These are phyloP conservation scores for Scutellaria minor DNA, from an alignment of 257 asterid species.

Conservation along the genomic window DNA sequence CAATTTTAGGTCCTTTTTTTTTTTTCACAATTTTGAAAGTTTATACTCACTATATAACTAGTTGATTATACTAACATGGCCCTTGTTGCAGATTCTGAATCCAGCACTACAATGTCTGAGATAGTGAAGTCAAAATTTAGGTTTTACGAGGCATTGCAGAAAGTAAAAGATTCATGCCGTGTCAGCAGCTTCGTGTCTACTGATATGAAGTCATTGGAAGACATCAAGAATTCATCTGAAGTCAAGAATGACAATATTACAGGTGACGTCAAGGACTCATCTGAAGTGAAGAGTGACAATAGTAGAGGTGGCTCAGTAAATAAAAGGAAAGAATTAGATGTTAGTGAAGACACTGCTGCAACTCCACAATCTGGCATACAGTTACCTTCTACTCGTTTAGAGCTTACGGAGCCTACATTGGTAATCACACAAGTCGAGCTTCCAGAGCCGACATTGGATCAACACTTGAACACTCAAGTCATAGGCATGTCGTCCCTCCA, in stretches of 20 bases:
- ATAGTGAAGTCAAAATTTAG: conserved; percentile 54
- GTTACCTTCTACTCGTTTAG: not conserved
- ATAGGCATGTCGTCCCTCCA: conserved; percentile 31
- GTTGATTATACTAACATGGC: not conserved
- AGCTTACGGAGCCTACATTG: not conserved
- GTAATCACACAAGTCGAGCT: not conserved
- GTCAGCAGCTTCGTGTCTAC: conserved; percentile 14
- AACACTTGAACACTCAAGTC: conserved; percentile 20
- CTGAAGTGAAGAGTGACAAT: not conserved
- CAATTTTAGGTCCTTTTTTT: conserved; percentile 48
- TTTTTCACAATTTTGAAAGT: conserved; percentile 9
- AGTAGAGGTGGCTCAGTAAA: not conserved
- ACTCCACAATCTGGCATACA: not conserved
- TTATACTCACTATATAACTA: not conserved
- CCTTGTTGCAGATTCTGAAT: conserved; percentile 49
- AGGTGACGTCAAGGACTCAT: not conserved
- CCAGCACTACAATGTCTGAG: conserved; percentile 41
- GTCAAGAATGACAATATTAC: conserved; percentile 8
- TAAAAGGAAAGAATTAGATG: conserved; percentile 44
- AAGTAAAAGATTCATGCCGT: conserved; percentile 27
- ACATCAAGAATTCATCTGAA: conserved; percentile 21
- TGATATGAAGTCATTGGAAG: not conserved
- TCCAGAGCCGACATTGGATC: conserved; percentile 30
- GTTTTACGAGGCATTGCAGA: conserved; percentile 44
- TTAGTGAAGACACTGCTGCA: not conserved